Percentiles rank a stretch among this genome's conserved stretches.
These are phyloP conservation scores for Rostrohypoxylon terebratum DNA, from an alignment of 495 filamentous ascomycete genomes.

Conservation along the genomic window DNA sequence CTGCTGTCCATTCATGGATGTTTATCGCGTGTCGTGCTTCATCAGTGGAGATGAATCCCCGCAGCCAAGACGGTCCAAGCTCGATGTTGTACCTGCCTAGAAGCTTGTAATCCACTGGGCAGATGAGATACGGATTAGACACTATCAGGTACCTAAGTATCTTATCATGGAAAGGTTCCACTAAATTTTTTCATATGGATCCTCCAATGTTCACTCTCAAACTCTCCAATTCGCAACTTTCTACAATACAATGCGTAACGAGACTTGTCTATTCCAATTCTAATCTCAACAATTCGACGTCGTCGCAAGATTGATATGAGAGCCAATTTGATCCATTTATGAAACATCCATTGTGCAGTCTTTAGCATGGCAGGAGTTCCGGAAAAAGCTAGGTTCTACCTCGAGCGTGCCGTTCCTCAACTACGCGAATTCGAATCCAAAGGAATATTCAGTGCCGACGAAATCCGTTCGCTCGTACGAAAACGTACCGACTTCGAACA, in stretches of 20 bases:
- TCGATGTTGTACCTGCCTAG: background rate
- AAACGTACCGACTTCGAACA: slow-evolving; percentile 96
- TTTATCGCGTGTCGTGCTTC: slow-evolving; percentile 29
- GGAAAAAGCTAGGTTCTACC: slow-evolving; percentile 94
- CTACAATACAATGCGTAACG: slow-evolving; percentile 8
- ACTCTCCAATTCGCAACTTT: background rate
- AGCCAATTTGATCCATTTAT: background rate
- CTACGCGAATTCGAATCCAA: slow-evolving; percentile 89
- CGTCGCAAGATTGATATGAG: background rate
- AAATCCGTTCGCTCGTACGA: slow-evolving; percentile 86
- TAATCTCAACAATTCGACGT: background rate
- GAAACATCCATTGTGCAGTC: background rate
- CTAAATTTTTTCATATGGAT: background rate
- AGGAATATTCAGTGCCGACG: slow-evolving; percentile 88
- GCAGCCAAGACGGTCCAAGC: slow-evolving; percentile 15
- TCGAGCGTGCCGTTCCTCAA: slow-evolving; percentile 91
- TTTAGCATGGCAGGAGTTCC: slow-evolving; percentile 79
- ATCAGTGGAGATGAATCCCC: slow-evolving; percentile 2
- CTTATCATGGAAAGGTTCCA: background rate
- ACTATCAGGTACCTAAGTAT: background rate
- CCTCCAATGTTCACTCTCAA: background rate
- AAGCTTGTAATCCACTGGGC: background rate
- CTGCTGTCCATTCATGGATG: slow-evolving; percentile 20
- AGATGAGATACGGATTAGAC: background rate
- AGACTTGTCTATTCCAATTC: background rate